These are phyloP conservation scores for Blastobotrys arbuscula DNA, from an alignment of 1,139 yeast genomes.

Conservation along the genomic window DNA sequence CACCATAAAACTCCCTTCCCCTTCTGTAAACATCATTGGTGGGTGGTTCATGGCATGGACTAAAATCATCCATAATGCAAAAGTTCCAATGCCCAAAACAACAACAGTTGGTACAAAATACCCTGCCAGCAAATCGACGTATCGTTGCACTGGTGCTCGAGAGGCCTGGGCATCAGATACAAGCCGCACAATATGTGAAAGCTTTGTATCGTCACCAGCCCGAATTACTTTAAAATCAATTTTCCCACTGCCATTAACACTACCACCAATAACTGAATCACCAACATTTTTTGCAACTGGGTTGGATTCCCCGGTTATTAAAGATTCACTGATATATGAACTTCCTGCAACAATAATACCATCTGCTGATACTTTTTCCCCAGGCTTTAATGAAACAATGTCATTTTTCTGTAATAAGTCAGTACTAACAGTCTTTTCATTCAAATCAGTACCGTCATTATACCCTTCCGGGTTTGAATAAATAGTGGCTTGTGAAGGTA, in stretches of 20 bases:
- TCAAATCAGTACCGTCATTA: slow-evolving; percentile 14
- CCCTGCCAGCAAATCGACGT: slow-evolving; percentile 80
- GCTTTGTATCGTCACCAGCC: slow-evolving; percentile 78
- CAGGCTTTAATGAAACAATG: slow-evolving; percentile 73
- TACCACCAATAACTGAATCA: slow-evolving; percentile 77
- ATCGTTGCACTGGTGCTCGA: slow-evolving; percentile 86
- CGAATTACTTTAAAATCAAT: slow-evolving; percentile 61
- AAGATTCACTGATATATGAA: slow-evolving; percentile 80
- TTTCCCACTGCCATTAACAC: slow-evolving; percentile 75
- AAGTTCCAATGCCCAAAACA: slow-evolving; percentile 55
- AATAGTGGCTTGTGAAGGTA: slow-evolving; percentile 73
- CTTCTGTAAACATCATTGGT: slow-evolving; percentile 56
- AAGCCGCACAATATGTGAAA: slow-evolving; percentile 77
- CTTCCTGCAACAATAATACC: slow-evolving; percentile 73
- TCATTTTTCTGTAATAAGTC: slow-evolving; percentile 77
- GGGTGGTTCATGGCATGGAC: slow-evolving; percentile 39
- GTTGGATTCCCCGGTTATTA: slow-evolving; percentile 83
- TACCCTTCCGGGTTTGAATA: slow-evolving; percentile 24
- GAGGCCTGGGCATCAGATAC: slow-evolving; percentile 87
- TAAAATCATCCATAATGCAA: slow-evolving; percentile 57
- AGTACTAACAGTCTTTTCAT: slow-evolving; percentile 46
- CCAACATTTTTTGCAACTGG: slow-evolving; percentile 63
- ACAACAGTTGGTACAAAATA: slow-evolving; percentile 79
- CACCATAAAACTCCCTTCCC: slow-evolving; percentile 54
- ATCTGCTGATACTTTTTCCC: slow-evolving; percentile 87